Base-by-base conservation (phyloP, 441 rosid species). In the Flueggea neowawraea region DNA sequence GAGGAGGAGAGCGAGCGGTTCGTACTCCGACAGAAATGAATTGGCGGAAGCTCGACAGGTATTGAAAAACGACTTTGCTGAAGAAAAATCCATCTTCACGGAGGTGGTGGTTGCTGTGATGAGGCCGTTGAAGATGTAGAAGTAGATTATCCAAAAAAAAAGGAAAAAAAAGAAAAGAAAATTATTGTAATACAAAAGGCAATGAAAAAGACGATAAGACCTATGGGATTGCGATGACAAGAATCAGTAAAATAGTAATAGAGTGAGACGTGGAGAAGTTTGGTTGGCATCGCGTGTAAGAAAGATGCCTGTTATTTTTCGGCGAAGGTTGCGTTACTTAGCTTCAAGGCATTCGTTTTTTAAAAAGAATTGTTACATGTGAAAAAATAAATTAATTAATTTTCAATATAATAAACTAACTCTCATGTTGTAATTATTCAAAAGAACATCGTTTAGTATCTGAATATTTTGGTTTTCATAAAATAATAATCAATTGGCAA, bases 1-100 rank as follows among this genome's bases (percentile, higher is more conserved):
- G 28, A 86, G 39, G 17, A 95, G 62, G 63, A 95, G 79, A 65
- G 64, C 69, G 60, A 89, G 71, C 56, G 98, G 99, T 74, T 95
- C 97, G 75, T 75, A 81, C 41, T 78, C 73, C 10, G 91, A 82
- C 57, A 90, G 70, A 59, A 68, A 76, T 1, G 81, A 79, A 78
- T 95, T 91, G 41, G 87, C 79, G 31, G 69, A 73, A 60, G 56
- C 81, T 78, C 90, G 75, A 44, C 68, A 69, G 43, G 65, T 68
- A 64, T 59, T 65, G 70, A 87, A 16, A 55, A 65, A 61, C n/a
- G 79, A 54, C 66, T 63, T 69, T 63, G 70, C 63, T 28, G 45
- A 54, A 6, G 69, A 55, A 32, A 7, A 52, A 64, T 78, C 85
- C 86, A 79, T 80, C 13, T 22, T 33, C 32, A 2, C 17, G 0